Evolutionary conservation across 2,329 filamentous ascomycete genomes (phyloP).

Genomic region (Calonectria henricotiae): DNA sequence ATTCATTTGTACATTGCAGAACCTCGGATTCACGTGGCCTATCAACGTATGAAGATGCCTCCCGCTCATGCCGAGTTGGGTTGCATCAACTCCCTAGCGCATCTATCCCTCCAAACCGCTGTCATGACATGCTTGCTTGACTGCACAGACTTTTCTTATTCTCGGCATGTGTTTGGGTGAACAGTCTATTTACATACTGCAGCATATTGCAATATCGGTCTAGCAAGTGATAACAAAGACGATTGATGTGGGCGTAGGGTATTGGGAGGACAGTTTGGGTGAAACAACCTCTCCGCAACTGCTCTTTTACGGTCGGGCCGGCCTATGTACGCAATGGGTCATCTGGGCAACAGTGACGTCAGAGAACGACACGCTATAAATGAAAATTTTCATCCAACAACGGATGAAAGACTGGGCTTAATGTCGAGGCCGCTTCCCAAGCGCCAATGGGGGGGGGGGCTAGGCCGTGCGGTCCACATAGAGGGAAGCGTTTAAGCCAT

Average conservation of each 20-base stretch:
- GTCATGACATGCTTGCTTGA: background rate
- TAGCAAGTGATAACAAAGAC: background rate
- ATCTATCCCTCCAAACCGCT: background rate
- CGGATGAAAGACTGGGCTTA: background rate
- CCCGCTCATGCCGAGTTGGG: constrained; percentile 4
- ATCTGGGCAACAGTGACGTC: constrained; percentile 8
- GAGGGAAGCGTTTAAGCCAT: background rate
- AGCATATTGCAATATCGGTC: background rate
- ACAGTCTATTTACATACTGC: background rate
- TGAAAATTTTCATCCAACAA: background rate
- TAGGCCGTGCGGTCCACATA: background rate
- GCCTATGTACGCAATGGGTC: background rate
- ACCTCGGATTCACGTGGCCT: background rate
- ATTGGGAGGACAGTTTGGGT: constrained; percentile 1
- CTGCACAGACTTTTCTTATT: background rate
- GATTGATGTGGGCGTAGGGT: background rate
- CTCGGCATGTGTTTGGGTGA: background rate
- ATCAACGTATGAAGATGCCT: background rate
- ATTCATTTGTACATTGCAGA: background rate
- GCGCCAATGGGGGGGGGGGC: background rate
- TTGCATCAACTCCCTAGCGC: background rate
- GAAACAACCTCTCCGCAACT: background rate
- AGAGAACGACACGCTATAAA: too few species aligned
- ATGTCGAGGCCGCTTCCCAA: too few species aligned
- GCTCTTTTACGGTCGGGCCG: background rate